A percentile compares a stretch with the other conserved stretches of the same genome.
phyloP scores from a whole-genome alignment of 805 yeast species.

The Saturnispora besseyi region DNA sequence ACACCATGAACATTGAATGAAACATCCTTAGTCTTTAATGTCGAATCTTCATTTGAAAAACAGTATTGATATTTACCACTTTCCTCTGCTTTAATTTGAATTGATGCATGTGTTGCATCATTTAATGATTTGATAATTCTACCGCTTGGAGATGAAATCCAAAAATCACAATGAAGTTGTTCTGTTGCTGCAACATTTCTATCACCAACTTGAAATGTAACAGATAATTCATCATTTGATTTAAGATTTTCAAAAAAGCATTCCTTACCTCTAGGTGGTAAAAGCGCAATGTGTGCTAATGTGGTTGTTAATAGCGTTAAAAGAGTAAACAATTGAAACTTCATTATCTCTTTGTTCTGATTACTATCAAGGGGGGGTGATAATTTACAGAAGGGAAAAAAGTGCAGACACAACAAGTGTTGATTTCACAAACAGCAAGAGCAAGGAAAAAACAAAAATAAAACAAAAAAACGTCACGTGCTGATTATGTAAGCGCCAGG shows the following conservation, averaged over 20 bases:
- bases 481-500: background rate
- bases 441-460: too few species aligned
- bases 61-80: slow-evolving; percentile 80
- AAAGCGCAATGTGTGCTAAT: slow-evolving; percentile 68
- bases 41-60: slow-evolving; percentile 78
- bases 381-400: too few species aligned
- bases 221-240: slow-evolving; percentile 76
- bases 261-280: slow-evolving; percentile 76
- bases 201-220: slow-evolving; percentile 89
- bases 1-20: slow-evolving; percentile 94
- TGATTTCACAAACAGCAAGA: too few species aligned
- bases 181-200: slow-evolving; percentile 65
- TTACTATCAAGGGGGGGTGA: background rate
- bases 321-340: background rate
- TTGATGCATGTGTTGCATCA: slow-evolving; percentile 75
- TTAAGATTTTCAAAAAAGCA: slow-evolving; percentile 83
- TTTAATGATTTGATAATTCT: slow-evolving; percentile 40
- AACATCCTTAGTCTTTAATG: slow-evolving; percentile 73
- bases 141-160: slow-evolving; percentile 35
- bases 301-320: slow-evolving; percentile 10
- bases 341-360: background rate
- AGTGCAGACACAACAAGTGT: background rate
- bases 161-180: slow-evolving; percentile 61
- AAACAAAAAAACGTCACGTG: background rate
- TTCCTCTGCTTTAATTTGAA: slow-evolving; percentile 51